Base-by-base conservation (phyloP, 306 rosid genomes). In the Rosa persica region DNA sequence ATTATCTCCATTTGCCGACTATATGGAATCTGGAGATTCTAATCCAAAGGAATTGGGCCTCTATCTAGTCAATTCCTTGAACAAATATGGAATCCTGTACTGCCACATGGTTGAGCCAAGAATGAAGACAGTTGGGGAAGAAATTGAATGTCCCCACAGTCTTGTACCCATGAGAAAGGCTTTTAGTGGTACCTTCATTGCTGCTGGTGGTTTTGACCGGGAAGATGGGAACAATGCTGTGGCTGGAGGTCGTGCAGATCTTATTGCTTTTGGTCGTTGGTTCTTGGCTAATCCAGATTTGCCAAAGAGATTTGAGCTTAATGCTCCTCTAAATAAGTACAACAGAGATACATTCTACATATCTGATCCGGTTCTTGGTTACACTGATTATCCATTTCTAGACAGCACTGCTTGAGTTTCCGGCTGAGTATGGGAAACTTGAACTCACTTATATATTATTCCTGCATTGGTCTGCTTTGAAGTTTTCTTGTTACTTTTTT, bases 31-130 rank as follows among this genome's bases (percentile, higher is more conserved):
- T 3, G 84, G 22, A 6, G 96, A 90, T 78, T 90, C 96, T 4
- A 55, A 90, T 79, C 96, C 96, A 0, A 5, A 82, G 73, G 81
- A 71, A 15, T 74, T 90, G 27, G 93, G 87, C 5, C 82, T 89
- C 36, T 80, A 85, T 71, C 72, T 86, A 89, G 88, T 5, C 11
- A 79, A 88, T 42, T 57, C 91, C 22, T 80, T 89, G 54, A 86
- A 90, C 72, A 88, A 82, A 55, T 83, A 84, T 49, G 72, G 79
- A 47, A 79, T 90, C 76, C 13, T 81, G 8, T 91, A 89, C 66
- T 89, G 92, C 75, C 94, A 93, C 73, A 66, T 88, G 94, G 84
- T 89, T n/a, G 94, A 89, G 75, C 91, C 94, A 46, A 89, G 93
- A 76, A 84, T 91, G 85, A 70, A 48, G 62, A 74, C 70, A 0